These are phyloP conservation scores for Gautieria morchelliformis DNA, from an alignment of 768 basidiomycete genomes.

Conservation along the genomic window DNA sequence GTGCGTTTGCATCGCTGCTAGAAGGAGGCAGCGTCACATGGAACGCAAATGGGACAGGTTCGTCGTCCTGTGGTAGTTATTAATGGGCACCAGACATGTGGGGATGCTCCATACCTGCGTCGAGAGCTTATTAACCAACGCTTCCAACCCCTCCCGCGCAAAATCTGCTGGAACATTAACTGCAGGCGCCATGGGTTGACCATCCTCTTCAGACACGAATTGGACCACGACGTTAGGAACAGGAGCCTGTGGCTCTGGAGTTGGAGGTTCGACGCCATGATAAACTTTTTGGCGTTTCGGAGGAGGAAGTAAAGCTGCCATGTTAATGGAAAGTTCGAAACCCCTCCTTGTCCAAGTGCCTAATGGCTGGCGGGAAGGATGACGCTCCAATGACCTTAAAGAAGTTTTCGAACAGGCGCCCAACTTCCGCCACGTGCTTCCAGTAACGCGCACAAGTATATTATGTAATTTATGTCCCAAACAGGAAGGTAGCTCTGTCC, in stretches of 20 bases:
- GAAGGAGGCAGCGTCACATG: constrained; percentile 62
- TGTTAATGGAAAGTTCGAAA: constrained; percentile 19
- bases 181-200: constrained; percentile 68
- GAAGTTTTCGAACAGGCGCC: not conserved
- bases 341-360: not conserved
- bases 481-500: too few species aligned
- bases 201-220: constrained; percentile 87
- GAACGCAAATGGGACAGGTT: constrained; percentile 88
- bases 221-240: constrained; percentile 78
- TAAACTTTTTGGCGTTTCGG: constrained; percentile 82
- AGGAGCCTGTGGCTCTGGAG: constrained; percentile 18
- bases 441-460: too few species aligned
- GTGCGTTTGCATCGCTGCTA: constrained; percentile 37
- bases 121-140: constrained; percentile 80
- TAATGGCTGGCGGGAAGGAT: too few species aligned
- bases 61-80: constrained; percentile 48
- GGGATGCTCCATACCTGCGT: constrained; percentile 43
- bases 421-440: too few species aligned
- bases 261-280: constrained; percentile 45
- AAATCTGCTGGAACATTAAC: constrained; percentile 87
- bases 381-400: not conserved
- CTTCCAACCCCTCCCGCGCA: constrained; percentile 72
- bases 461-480: too few species aligned
- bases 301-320: constrained; percentile 82
- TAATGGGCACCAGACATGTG: not conserved